Evolutionary conservation across 2,329 filamentous ascomycete genomes (phyloP), one percentile per base, ranked within the genome.

Genomic region (Myotisia sp.): DNA sequence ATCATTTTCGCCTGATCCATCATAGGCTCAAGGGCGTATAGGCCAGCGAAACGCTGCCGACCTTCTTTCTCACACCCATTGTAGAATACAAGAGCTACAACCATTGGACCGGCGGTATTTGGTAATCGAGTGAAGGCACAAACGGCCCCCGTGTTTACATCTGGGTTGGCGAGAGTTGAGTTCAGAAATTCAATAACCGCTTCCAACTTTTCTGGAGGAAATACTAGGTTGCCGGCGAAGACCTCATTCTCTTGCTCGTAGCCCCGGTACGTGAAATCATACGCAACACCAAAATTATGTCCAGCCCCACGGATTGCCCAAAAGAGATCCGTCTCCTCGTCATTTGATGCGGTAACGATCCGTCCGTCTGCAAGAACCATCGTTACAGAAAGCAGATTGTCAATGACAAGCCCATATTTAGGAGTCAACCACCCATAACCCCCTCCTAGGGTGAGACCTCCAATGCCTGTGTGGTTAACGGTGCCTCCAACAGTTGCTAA

Each of bases 401-500:
- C 68, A 32, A 70, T 65, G 0, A 59, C 59, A 5, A 76, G 56
- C 0, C 75, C 75, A 34, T 71, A 56, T 20, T 57, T 54, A 1
- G 68, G 66, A 17, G 60, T 65, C 10, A 77, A 53, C 50, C 67
- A 65, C 1, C 74, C 71, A 44, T 70, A 72, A 1, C 72, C 73
- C 16, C 71, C 72, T 1, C 70, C 70, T 1, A 75, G 49, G 0
- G 66, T 64, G 9, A 76, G 54, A 0, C 70, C 74, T 2, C 70
- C 72, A 4, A 77, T 67, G 4, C 74, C 73, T 1, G 71, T 76
- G 42, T 76, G 68, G 26, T 69, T 69, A 6, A 76, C 70, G 0
- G 72, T 74, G 2, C 74, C 74, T 6, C 71, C 72, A 0, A 75
- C 68, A 1, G 70, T 70, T 2, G 70, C 72, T 2, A 76, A 60